These are phyloP conservation scores for Stephanodiscus triporus DNA, from an alignment of 108 stramenopile genomes.

Conservation along the genomic window DNA sequence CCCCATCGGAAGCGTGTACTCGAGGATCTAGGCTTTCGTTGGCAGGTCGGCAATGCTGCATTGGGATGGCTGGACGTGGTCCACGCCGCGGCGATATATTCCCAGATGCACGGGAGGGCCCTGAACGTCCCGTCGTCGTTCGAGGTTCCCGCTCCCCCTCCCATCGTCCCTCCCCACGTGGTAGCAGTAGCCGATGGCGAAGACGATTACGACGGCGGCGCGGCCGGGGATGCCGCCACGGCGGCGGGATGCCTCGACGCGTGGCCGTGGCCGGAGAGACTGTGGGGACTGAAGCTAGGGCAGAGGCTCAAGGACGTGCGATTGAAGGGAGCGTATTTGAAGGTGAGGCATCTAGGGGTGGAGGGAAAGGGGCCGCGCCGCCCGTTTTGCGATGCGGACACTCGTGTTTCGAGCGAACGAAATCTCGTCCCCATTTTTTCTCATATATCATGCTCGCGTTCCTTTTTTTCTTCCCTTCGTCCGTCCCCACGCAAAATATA, in stretches of 20 bases:
- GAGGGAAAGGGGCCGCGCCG: no score
- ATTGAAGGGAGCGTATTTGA: constrained; percentile 73
- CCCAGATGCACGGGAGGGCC: constrained; percentile 64
- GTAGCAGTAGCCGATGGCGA: no score
- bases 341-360: constrained; percentile 3
- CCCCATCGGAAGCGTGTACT: constrained; percentile 59
- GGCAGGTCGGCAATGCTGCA: constrained; percentile 66
- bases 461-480: neutral
- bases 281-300: constrained; percentile 77
- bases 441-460: no score
- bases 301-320: constrained; percentile 81
- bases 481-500: neutral
- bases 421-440: no score
- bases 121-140: constrained; percentile 75
- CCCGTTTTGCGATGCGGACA: no score
- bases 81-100: constrained; percentile 88
- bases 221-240: neutral
- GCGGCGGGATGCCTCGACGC: constrained; percentile 18
- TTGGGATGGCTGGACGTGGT: constrained; percentile 82
- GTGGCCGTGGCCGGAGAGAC: constrained; percentile 85
- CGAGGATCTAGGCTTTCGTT: constrained; percentile 76
- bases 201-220: no score
- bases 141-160: constrained; percentile 63
- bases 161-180: neutral
- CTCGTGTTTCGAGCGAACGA: no score